These are phyloP conservation scores for Sisymbrium altissimum DNA, from an alignment of 345 rosid species.

Conservation along the genomic window DNA sequence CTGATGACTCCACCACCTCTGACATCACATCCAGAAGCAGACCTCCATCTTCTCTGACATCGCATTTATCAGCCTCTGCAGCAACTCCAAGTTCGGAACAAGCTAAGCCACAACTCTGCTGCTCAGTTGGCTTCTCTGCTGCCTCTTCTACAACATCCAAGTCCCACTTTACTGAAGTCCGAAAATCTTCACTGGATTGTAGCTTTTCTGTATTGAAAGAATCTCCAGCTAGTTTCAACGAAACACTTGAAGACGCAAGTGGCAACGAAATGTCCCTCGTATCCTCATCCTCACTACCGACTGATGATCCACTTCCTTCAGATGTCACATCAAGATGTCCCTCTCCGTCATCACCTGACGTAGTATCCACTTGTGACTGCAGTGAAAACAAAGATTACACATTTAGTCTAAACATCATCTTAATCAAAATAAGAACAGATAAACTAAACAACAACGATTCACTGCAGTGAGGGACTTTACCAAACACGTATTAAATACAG, in stretches of 20 bases:
- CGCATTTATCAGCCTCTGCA: slow-evolving; percentile 3
- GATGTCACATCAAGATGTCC: slow-evolving; percentile 37
- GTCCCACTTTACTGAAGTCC: slow-evolving; percentile 15
- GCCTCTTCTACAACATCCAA: slow-evolving; percentile 18
- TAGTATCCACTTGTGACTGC: slow-evolving; percentile 21
- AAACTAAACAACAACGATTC: no score
- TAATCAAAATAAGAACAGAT: no score
- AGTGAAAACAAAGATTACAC: background rate
- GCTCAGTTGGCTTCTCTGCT: slow-evolving; percentile 9
- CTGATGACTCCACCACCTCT: slow-evolving; percentile 35
- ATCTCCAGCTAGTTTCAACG: slow-evolving; percentile 14
- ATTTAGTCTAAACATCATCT: no score
- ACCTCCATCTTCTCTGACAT: slow-evolving; percentile 25
- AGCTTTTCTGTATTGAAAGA: slow-evolving; percentile 23
- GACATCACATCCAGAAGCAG: slow-evolving; percentile 34
- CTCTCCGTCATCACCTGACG: slow-evolving; percentile 35
- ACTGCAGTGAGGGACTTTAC: no score
- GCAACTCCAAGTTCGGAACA: slow-evolving; percentile 19
- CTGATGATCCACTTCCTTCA: slow-evolving; percentile 38
- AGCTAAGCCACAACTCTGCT: background rate
- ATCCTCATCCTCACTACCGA: slow-evolving; percentile 41
- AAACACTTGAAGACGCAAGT: slow-evolving; percentile 17
- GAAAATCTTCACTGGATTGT: slow-evolving; percentile 23
- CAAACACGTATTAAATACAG: no score
- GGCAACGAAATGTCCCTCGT: slow-evolving; percentile 34